Evolutionary conservation across 768 basidiomycete species (phyloP).

Genomic region (Pleurotus pulmonarius): DNA sequence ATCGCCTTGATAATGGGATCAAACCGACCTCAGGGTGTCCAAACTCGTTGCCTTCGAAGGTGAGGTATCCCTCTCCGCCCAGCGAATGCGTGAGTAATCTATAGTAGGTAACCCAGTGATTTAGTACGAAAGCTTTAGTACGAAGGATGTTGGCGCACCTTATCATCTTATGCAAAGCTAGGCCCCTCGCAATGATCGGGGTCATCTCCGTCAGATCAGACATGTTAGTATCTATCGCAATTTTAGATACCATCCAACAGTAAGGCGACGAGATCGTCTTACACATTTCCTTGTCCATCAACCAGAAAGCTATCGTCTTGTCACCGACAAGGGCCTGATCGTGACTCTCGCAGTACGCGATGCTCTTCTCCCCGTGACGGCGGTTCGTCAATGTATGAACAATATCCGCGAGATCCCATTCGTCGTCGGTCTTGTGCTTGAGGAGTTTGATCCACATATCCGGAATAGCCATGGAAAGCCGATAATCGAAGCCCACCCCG

Average conservation of each 20-base stretch:
- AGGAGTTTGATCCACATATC: conserved; percentile 99
- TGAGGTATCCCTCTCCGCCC: conserved; percentile 96
- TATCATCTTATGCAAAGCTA: conserved; percentile 97
- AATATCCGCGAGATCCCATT: conserved; percentile 87
- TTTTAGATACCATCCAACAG: background rate
- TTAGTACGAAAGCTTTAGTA: background rate
- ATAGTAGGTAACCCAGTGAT: background rate
- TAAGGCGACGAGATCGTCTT: conserved; percentile 26
- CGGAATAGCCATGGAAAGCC: conserved; percentile 96
- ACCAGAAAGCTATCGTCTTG: conserved; percentile 98
- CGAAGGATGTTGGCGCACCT: conserved; percentile 45
- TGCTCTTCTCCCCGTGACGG: conserved; percentile 83
- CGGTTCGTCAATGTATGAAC: conserved; percentile 89
- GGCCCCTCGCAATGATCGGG: conserved; percentile 79
- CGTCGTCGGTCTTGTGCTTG: conserved; percentile 83
- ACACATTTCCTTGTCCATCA: conserved; percentile 99
- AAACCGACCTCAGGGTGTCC: conserved; percentile 89
- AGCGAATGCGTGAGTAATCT: conserved; percentile 89
- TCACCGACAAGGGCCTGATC: conserved; percentile 98
- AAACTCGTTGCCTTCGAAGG: conserved; percentile 98
- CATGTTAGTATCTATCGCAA: conserved; percentile 81
- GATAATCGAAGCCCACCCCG: conserved; percentile 97
- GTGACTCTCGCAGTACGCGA: conserved; percentile 93
- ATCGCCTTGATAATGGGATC: background rate
- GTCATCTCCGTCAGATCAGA: conserved; percentile 83